Evolutionary conservation across 768 basidiomycete genomes (phyloP).

Genomic region (Agaricus subrufescens): DNA sequence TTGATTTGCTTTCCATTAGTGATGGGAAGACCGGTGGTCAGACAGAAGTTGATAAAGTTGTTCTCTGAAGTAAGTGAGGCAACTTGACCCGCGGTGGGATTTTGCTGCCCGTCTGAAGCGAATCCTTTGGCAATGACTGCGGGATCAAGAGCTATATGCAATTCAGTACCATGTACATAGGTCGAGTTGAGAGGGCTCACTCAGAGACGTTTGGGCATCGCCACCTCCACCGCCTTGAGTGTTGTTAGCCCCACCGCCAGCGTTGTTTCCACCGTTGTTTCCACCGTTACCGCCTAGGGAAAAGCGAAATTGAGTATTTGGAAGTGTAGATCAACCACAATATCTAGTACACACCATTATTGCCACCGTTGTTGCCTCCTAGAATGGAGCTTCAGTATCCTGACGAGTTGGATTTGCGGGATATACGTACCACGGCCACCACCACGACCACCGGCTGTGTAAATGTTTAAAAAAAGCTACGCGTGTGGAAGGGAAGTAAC

Average conservation of each 20-base stretch:
- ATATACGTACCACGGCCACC: no score
- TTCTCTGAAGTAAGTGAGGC: constrained; percentile 48
- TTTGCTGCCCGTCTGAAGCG: constrained; percentile 38
- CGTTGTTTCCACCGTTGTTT: constrained; percentile 9
- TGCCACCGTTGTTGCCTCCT: not conserved
- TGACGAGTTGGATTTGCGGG: no score
- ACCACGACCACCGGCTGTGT: no score
- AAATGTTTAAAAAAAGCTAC: no score
- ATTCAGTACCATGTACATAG: not conserved
- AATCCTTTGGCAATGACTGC: constrained; percentile 36
- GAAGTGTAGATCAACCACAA: not conserved
- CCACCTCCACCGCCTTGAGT: constrained; percentile 9
- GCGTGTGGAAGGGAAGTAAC: no score
- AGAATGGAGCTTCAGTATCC: no score
- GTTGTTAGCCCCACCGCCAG: constrained; percentile 6
- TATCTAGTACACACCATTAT: not conserved
- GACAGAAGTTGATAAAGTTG: constrained; percentile 66
- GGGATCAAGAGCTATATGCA: constrained; percentile 32
- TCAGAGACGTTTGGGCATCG: constrained; percentile 35
- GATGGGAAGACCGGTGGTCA: constrained; percentile 38
- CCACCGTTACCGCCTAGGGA: not conserved
- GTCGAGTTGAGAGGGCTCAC: constrained; percentile 16
- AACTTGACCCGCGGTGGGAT: constrained; percentile 40
- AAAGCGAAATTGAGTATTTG: not conserved
- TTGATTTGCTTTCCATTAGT: constrained; percentile 46